A percentile compares a stretch with the other conserved stretches of the same genome.
These are phyloP conservation scores for Rasamsonia emersonii DNA, from an alignment of 2,329 filamentous ascomycete species.

Conservation along the genomic window DNA sequence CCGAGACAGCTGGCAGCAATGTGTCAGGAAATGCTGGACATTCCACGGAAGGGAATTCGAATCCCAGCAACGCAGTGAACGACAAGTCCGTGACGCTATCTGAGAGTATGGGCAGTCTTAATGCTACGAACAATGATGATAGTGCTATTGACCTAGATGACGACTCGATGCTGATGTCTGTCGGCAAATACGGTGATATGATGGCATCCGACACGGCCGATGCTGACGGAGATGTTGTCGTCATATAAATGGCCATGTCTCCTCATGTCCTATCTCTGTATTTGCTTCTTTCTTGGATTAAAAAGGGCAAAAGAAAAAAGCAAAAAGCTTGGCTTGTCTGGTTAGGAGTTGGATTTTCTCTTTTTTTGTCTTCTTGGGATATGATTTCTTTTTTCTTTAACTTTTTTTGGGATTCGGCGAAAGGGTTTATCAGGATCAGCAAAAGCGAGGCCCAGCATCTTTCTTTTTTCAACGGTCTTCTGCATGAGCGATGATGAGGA, in stretches of 20 bases:
- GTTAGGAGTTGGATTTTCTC: slow-evolving; percentile 22
- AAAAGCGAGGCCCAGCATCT: slow-evolving; percentile 17
- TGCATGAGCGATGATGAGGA: too few species aligned
- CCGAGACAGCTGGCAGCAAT: slow-evolving; percentile 13
- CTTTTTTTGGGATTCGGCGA: slow-evolving; percentile 16
- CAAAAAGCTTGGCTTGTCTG: slow-evolving; percentile 11
- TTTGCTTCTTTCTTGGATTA: slow-evolving; percentile 8
- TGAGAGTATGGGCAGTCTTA: slow-evolving; percentile 30
- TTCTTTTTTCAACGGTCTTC: too few species aligned
- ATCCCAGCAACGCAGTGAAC: slow-evolving; percentile 20
- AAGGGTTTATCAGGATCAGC: slow-evolving; percentile 12
- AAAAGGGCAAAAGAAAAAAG: slow-evolving; percentile 1
- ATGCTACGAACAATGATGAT: slow-evolving; percentile 49
- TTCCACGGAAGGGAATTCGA: slow-evolving; percentile 13
- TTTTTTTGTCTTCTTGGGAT: slow-evolving; percentile 18
- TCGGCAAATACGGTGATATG: slow-evolving; percentile 38
- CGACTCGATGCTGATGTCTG: slow-evolving; percentile 33
- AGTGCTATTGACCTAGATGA: slow-evolving; percentile 62
- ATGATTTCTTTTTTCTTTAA: slow-evolving; percentile 17
- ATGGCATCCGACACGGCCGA: slow-evolving; percentile 38
- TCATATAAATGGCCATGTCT: slow-evolving; percentile 25
- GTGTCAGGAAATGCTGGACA: slow-evolving; percentile 11
- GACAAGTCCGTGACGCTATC: slow-evolving; percentile 39
- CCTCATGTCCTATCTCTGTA: slow-evolving; percentile 12
- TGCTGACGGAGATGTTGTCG: slow-evolving; percentile 38